Conservation (phyloP, 2,329 filamentous ascomycete species). For the Scytalidium sp. region DNA sequence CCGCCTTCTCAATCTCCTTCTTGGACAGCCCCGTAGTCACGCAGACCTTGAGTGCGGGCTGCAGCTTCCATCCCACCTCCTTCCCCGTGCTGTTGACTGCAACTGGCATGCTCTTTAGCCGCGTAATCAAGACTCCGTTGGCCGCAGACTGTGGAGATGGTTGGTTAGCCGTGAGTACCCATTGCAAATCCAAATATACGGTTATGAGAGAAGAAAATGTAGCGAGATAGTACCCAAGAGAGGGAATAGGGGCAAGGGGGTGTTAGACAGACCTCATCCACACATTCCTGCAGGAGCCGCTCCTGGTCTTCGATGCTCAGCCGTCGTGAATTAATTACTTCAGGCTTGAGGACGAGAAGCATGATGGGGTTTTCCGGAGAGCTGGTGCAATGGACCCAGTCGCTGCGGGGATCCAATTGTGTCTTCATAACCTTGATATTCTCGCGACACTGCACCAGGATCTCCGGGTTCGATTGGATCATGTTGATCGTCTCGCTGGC, state of each 20-base stretch:
- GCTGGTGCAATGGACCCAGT: conserved; percentile 86
- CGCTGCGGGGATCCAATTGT: conserved; percentile 87
- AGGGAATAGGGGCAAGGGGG: conserved; percentile 2
- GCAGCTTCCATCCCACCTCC: conserved; percentile 66
- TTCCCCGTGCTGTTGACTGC: conserved; percentile 60
- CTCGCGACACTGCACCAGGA: conserved; percentile 75
- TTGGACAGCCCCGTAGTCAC: conserved; percentile 83
- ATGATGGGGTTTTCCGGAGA: conserved; percentile 82
- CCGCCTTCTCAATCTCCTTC: conserved; percentile 95
- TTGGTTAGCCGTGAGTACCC: conserved; percentile 7
- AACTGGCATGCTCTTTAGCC: conserved; percentile 76
- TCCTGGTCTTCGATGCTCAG: conserved; percentile 77
- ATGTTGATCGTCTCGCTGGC: conserved; percentile 87
- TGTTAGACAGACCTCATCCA: conserved; percentile 77
- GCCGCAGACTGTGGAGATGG: conserved; percentile 60
- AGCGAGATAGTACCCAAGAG: background rate
- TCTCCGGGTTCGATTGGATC: conserved; percentile 82
- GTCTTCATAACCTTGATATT: conserved; percentile 82
- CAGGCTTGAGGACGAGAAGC: conserved; percentile 77
- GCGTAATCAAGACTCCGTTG: conserved; percentile 86
- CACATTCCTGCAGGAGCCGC: conserved; percentile 78
- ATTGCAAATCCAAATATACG: too few species aligned
- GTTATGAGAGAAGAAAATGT: background rate
- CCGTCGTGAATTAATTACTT: conserved; percentile 70
- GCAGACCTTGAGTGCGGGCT: conserved; percentile 86